Evolutionary conservation across 768 basidiomycete genomes (phyloP).

Genomic region (Agaricus blazei): DNA sequence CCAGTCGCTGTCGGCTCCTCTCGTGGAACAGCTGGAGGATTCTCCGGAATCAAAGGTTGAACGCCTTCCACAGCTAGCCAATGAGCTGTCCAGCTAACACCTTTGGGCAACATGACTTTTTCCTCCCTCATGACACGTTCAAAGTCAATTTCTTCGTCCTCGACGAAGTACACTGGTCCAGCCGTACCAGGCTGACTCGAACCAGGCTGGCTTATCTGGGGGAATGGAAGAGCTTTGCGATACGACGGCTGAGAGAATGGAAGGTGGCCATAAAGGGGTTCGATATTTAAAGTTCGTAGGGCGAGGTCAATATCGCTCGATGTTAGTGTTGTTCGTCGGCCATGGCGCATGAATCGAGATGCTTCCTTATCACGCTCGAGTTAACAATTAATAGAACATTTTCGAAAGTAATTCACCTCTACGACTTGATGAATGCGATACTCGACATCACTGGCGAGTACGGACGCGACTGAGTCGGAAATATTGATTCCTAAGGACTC

Average conservation of each 20-base stretch:
- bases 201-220: constrained; percentile 21
- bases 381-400: not conserved
- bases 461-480: constrained; percentile 72
- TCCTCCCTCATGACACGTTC: constrained; percentile 85
- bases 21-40: constrained; percentile 77
- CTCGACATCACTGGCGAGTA: constrained; percentile 93
- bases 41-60: constrained; percentile 94
- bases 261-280: constrained; percentile 87
- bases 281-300: constrained; percentile 90
- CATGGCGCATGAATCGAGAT: constrained; percentile 94
- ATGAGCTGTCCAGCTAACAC: constrained; percentile 87
- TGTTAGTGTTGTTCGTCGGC: constrained; percentile 82
- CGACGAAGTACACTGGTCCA: constrained; percentile 85
- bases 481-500: constrained; percentile 82
- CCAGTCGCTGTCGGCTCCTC: constrained; percentile 25
- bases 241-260: constrained; percentile 59
- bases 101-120: constrained; percentile 75
- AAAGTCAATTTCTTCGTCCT: constrained; percentile 98
- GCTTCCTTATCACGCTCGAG: constrained; percentile 62
- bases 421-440: constrained; percentile 94
- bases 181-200: constrained; percentile 30
- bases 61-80: constrained; percentile 99
- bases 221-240: constrained; percentile 53
- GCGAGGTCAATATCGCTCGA: constrained; percentile 93
- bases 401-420: constrained; percentile 48